phyloP scores from a whole-genome alignment of 169 alveolate species.

The Plasmodium gonderi region DNA sequence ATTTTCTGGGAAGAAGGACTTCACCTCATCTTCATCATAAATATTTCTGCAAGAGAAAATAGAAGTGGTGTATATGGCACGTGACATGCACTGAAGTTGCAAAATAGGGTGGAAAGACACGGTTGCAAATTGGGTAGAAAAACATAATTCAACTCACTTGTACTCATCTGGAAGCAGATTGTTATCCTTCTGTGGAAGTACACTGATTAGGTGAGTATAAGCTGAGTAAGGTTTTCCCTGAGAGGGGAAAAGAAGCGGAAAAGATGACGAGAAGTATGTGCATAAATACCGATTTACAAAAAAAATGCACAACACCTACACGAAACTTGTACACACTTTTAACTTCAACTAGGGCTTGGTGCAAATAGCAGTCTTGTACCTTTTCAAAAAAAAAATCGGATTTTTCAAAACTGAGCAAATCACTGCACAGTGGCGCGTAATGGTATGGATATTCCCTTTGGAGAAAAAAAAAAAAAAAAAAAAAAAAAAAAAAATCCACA shows the following conservation, averaged over 20 bases:
- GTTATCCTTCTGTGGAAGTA: conserved; percentile 69
- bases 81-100: not conserved
- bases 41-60: conserved; percentile 19
- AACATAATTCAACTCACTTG: conserved; percentile 1
- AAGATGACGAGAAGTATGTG: not conserved
- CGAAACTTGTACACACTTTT: too few relatives aligned
- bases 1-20: conserved; percentile 68
- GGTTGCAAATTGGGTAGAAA: too few relatives aligned
- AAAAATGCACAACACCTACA: not conserved
- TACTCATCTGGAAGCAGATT: conserved; percentile 71
- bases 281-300: not conserved
- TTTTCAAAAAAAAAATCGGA: conserved; percentile 74
- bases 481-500: not conserved
- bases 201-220: conserved; percentile 63
- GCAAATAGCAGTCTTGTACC: conserved; percentile 2
- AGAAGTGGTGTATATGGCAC: not conserved
- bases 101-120: too few relatives aligned
- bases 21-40: conserved; percentile 70
- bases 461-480: conserved; percentile 4
- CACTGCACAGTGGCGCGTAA: conserved; percentile 74
- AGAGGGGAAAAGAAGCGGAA: not conserved
- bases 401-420: conserved; percentile 61
- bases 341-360: too few relatives aligned
- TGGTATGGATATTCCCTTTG: conserved; percentile 80
- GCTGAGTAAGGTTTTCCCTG: conserved; percentile 75